Evolutionary conservation across 2,329 filamentous ascomycete genomes (phyloP).

Genomic region (Pyrenophora graminea): DNA sequence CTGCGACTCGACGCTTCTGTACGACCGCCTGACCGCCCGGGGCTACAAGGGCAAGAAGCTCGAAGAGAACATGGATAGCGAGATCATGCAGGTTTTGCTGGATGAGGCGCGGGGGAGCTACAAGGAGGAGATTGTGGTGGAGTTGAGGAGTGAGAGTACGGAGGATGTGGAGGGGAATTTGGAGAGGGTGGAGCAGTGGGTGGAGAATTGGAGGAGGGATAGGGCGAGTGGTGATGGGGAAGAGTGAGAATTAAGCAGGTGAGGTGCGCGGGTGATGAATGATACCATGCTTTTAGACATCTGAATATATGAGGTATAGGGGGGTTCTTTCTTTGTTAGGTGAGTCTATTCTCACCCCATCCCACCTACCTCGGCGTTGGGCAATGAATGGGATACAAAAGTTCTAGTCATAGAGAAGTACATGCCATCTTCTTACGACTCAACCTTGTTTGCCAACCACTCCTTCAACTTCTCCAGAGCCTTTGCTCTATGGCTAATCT

Average conservation of each 20-base stretch:
- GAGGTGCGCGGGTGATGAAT: not conserved
- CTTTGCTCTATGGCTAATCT: conserved; percentile 85
- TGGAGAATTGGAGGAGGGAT: conserved; percentile 79
- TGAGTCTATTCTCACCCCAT: no score
- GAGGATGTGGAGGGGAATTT: conserved; percentile 90
- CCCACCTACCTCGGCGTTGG: no score
- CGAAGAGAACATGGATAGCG: conserved; percentile 93
- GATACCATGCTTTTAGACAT: conserved; percentile 4
- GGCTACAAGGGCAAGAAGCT: conserved; percentile 86
- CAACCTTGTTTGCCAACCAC: conserved; percentile 66
- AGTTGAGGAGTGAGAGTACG: conserved; percentile 80
- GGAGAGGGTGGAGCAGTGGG: conserved; percentile 80
- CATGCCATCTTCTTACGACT: conserved; percentile 13
- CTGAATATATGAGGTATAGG: not conserved
- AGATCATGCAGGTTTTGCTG: conserved; percentile 94
- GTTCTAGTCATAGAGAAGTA: not conserved
- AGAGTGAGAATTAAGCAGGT: not conserved
- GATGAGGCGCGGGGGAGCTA: conserved; percentile 89
- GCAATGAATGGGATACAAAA: no score
- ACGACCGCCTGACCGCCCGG: conserved; percentile 78
- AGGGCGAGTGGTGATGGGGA: conserved; percentile 47
- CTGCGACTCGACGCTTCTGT: conserved; percentile 77
- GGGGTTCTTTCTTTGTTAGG: no score
- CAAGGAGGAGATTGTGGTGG: conserved; percentile 84
- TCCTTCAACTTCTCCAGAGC: conserved; percentile 84